A percentile compares a stretch with the other conserved stretches of the same genome.
Evolutionary conservation across 768 basidiomycete genomes (phyloP).

Genomic region (Rhizopogon salebrosus): DNA sequence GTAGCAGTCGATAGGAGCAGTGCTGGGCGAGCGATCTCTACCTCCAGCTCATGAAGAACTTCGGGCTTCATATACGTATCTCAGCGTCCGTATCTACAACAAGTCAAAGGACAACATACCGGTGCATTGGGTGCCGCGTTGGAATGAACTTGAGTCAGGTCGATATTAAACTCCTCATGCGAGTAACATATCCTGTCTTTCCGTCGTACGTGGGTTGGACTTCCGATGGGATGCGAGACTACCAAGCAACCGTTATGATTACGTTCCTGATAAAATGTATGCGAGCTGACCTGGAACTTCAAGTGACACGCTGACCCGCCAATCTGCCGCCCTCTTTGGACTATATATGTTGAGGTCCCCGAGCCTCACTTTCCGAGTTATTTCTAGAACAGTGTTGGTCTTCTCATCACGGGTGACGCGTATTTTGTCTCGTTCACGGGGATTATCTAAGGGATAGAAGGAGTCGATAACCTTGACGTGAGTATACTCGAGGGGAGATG

Average conservation of each 20-base stretch:
- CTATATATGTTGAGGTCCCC: conserved; percentile 85
- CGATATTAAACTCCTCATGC: conserved; percentile 90
- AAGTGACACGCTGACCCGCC: conserved; percentile 89
- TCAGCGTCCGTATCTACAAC: not conserved
- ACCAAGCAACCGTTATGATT: not conserved
- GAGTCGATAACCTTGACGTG: conserved; percentile 78
- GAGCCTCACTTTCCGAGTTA: conserved; percentile 75
- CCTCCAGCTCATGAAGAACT: conserved; percentile 79
- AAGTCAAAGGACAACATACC: conserved; percentile 32
- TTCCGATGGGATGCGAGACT: conserved; percentile 69
- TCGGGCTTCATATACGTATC: conserved; percentile 38
- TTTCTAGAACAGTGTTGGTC: conserved; percentile 55
- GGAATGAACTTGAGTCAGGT: conserved; percentile 87
- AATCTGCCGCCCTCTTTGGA: conserved; percentile 82
- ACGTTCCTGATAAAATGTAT: not conserved
- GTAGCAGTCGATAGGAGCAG: conserved; percentile 67
- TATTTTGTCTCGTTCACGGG: conserved; percentile 49
- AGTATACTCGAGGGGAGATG: conserved; percentile 62
- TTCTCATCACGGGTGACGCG: conserved; percentile 84
- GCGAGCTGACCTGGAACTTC: conserved; percentile 74
- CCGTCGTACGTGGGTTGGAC: conserved; percentile 54
- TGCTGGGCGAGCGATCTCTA: conserved; percentile 75
- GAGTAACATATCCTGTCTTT: conserved; percentile 93
- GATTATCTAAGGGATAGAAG: conserved; percentile 53
- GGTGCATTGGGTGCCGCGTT: conserved; percentile 40